These are phyloP conservation scores for Durotheca rogersii DNA, from an alignment of 495 filamentous ascomycete species.

Conservation along the genomic window DNA sequence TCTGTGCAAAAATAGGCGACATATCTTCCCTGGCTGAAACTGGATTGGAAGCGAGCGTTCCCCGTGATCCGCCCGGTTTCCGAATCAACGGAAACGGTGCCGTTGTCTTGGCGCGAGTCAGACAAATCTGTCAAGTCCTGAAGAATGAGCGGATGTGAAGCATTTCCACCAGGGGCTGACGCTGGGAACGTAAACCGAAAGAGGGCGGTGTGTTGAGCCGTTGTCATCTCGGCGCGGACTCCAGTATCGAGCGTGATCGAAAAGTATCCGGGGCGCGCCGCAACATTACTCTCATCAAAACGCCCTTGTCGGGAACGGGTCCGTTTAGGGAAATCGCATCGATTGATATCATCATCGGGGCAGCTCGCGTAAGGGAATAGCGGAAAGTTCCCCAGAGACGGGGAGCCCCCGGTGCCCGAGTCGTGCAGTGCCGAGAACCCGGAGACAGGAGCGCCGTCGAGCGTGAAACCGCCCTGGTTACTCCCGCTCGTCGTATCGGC, in stretches of 20 bases:
- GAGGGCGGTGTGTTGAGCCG: constrained; percentile 61
- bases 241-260: constrained; percentile 58
- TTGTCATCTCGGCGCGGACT: constrained; percentile 68
- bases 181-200: constrained; percentile 68
- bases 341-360: constrained; percentile 61
- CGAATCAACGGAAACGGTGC: constrained; percentile 54
- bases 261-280: constrained; percentile 69
- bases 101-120: constrained; percentile 62
- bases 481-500: constrained; percentile 64
- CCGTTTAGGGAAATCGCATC: constrained; percentile 62
- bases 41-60: constrained; percentile 65
- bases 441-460: constrained; percentile 59
- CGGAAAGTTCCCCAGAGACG: constrained; percentile 73
- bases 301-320: constrained; percentile 30
- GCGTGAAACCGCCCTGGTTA: constrained; percentile 73
- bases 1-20: constrained; percentile 66
- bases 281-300: constrained; percentile 54
- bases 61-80: constrained; percentile 63
- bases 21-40: constrained; percentile 67
- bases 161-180: constrained; percentile 34
- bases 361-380: constrained; percentile 69
- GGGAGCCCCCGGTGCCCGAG: constrained; percentile 67
- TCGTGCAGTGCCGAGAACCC: constrained; percentile 73
- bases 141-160: constrained; percentile 59
- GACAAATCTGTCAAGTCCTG: constrained; percentile 68